Conservation (phyloP, 2,329 filamentous ascomycete species). For the Chalaropsis ovoidea region DNA sequence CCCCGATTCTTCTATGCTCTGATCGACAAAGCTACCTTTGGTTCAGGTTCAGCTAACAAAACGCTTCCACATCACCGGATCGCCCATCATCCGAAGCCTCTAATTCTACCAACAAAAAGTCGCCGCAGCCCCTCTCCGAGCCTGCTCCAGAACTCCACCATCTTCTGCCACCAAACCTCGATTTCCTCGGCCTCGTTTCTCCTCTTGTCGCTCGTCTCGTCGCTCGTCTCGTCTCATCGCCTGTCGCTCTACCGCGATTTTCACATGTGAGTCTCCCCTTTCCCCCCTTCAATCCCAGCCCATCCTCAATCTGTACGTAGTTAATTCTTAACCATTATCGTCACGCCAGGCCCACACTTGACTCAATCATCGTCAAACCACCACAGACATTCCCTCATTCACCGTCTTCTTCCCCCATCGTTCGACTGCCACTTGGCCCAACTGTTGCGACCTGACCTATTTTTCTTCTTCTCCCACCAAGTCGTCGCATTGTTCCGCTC, state of each 20-base stretch:
- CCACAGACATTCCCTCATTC: background rate
- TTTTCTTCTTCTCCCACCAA: background rate
- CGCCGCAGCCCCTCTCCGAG: too few species aligned
- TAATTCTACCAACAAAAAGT: too few species aligned
- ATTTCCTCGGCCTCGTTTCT: background rate
- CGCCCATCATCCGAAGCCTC: background rate
- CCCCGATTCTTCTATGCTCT: background rate
- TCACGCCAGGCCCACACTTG: constrained; percentile 4
- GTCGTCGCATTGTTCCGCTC: background rate
- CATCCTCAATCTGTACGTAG: constrained; percentile 10
- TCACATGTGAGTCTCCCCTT: constrained; percentile 2
- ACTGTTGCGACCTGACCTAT: background rate
- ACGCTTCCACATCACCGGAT: background rate
- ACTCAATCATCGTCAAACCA: background rate
- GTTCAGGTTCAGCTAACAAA: background rate
- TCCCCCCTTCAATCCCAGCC: background rate
- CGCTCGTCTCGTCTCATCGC: background rate
- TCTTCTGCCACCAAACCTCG: background rate
- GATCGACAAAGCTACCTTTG: background rate
- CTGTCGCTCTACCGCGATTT: background rate
- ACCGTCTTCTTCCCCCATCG: background rate
- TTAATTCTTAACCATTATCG: constrained; percentile 9
- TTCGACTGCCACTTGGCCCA: background rate
- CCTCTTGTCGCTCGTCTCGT: background rate
- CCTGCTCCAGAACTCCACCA: background rate